Percentiles rank a stretch among this genome's conserved stretches.
phyloP scores from a whole-genome alignment of 495 filamentous ascomycete genomes.

The Halenospora varia region DNA sequence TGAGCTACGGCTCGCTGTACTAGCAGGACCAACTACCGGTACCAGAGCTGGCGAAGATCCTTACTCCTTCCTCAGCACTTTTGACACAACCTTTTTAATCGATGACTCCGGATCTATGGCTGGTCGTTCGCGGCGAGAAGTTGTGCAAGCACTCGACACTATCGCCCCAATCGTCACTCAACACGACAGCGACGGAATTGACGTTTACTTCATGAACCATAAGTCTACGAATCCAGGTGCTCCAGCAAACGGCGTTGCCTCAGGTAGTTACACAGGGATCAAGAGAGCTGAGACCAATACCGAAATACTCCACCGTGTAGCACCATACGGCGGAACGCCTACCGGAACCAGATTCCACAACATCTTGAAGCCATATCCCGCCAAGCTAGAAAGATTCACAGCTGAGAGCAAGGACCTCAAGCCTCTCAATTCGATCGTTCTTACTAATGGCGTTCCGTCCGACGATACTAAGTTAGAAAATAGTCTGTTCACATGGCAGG shows the following conservation, averaged over 20 bases:
- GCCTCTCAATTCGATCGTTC: conserved; percentile 88
- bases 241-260: conserved; percentile 27
- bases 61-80: conserved; percentile 73
- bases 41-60: conserved; percentile 50
- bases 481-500: too few species aligned
- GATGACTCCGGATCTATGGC: conserved; percentile 91
- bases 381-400: conserved; percentile 33
- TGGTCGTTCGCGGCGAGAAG: conserved; percentile 74
- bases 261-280: conserved; percentile 54
- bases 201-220: conserved; percentile 88
- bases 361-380: conserved; percentile 69
- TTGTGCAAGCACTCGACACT: conserved; percentile 61
- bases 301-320: conserved; percentile 62
- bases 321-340: conserved; percentile 64
- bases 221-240: conserved; percentile 23
- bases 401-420: conserved; percentile 53
- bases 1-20: conserved; percentile 76
- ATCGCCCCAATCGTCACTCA: conserved; percentile 84
- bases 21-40: conserved; percentile 13
- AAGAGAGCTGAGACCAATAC: conserved; percentile 46
- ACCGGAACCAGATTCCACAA: conserved; percentile 69
- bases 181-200: conserved; percentile 86
- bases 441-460: conserved; percentile 84
- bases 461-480: conserved; percentile 73
- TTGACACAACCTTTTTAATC: conserved; percentile 91